Base-by-base conservation (phyloP, 2,329 filamentous ascomycete genomes). In the Aureobasidium sp. region DNA sequence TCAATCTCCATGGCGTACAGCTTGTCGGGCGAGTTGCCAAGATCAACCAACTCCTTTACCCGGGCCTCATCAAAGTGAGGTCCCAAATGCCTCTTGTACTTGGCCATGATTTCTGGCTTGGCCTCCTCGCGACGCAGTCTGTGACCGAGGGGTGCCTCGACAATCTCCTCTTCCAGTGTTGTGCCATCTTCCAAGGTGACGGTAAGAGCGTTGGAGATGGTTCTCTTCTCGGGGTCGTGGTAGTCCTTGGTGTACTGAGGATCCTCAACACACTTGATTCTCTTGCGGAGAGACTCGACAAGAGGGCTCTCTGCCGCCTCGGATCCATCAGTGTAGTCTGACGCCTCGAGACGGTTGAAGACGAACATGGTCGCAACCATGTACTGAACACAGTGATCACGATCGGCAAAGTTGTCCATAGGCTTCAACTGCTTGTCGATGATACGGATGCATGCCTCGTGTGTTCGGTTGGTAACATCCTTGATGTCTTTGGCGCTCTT, bases 341-440 rank as follows among this genome's bases (percentile, higher is more conserved):
- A 89, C 56, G 94, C 93, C 70, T 92, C 89, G 66, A 99, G 88
- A 68, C 94, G 91, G 76, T 94, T 91, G 77, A 93, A 97, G 68
- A 89, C 88, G 68, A 99, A 88, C 91, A 97, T 97, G 71, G 91
- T 91, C 67, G 92, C 82, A 73, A 91, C 90, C 94, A 99, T 99
- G 85, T 99, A 99, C 81, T 97, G 94, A 69, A 99, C 93, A 80
- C 94, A 99, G 84, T 99, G 94, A 79, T 99, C 94, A 73, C 94
- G 91, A 80, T 99, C 94, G 73, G 94, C 94, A 73, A 97, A 99
- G 86, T 99, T 99, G 82, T 97, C 92, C 90, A 99, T 96, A 70
- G 92, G 87, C 85, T 97, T 97, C 84, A 96, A 95, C 80, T 99
- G 94, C 84, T 99, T 99, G 85, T 99, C 94, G 72, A 99, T 99